Evolutionary conservation across 192 early-diverging fungal species (phyloP), one percentile per base, ranked within the genome.

Genomic region (Mycoemilia scoparia): DNA sequence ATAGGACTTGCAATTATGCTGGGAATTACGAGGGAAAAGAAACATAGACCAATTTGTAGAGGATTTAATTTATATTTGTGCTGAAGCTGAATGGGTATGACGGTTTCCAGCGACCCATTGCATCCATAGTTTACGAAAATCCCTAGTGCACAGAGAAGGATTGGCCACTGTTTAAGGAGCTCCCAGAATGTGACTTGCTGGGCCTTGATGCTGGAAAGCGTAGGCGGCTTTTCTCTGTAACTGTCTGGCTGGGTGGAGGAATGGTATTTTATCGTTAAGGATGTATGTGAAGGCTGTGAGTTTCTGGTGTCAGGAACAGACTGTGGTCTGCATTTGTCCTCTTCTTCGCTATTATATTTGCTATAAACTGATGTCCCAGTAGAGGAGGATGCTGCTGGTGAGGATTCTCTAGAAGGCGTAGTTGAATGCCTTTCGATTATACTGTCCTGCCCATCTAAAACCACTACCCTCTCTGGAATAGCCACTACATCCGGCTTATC

Each of bases 11-110:
- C 46, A 23, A 73, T 33, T 17, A 69, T 49, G 13, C 69, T 67
- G 7, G 75, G 75, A 16, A 74, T 43, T 8, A 74, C 59, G 42
- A 76, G 66, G 3, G 70, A 49, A 7, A 61, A 45, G 36, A 70
- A 69, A 7, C 76, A 41, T 5, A 75, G 7, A n/a, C 36, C 35
- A 7, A 51, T 14, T 3, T 16, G 10, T 4, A 24, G 23, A 10
- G 46, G 7, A 17, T 12, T 31, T 10, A 41, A 12, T 11, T 33
- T 10, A 20, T 20, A 41, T 5, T 3, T 6, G 16, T 6, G 12
- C 4, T 15, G 19, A 3, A 41, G 39, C 22, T 34, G 18, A 3
- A 41, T 11, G 13, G 39, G 39, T 6, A 41, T 14, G n/a, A 31
- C 22, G 7, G 39, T 28, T 21, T 41, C 39, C 9, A 41, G 4